Evolutionary conservation across 2,329 filamentous ascomycete species (phyloP), one percentile per base, ranked within the genome.

Genomic region (Colletotrichum caudatum): DNA sequence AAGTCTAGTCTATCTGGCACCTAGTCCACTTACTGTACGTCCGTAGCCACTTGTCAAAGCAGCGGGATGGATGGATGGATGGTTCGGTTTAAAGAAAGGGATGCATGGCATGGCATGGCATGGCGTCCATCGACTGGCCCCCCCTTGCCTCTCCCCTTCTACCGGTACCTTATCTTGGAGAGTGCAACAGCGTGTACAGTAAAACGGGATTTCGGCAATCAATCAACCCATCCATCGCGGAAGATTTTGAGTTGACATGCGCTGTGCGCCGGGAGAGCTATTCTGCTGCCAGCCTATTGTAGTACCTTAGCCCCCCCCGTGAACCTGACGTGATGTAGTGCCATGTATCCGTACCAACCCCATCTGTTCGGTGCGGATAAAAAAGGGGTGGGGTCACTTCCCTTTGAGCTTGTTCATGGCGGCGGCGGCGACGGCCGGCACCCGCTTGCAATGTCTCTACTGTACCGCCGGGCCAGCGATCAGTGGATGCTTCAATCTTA

Each of bases 401-500:
- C 26, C 26, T 29, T 29, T 29, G 26, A 26, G 20, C 16, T 37
- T 29, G 33, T 18, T 53, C 50, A 26, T 29, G 18, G 60, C 29
- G 44, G 46, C 46, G 35, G 59, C 33, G 18, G 60, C 29, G 44
- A 33, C 46, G 35, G 59, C 33, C 46, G 29, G 46, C 33, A 26
- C 18, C 46, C 48, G 59, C 46, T n/a, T 23, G 29, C 39, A 37
- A 29, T 53, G 60, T 44, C 33, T 53, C 50, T 18, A 16, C 41
- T 53, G 41, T 18, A 16, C 41, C 26, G 59, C 39, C 46, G 46
- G 35, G 53, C 33, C 61, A 66, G 62, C 67, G 62, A 69, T 69
- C 67, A 69, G 67, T 69, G 67, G 67, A 66, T 60, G 65, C 48
- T 8, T 41, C 65, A 71, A 69, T 68, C n/a, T 69, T 33, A 50